Evolutionary conservation across 1,139 yeast species (phyloP), one percentile per base, ranked within the genome.

Genomic region (Suhomyces ambrosiae): DNA sequence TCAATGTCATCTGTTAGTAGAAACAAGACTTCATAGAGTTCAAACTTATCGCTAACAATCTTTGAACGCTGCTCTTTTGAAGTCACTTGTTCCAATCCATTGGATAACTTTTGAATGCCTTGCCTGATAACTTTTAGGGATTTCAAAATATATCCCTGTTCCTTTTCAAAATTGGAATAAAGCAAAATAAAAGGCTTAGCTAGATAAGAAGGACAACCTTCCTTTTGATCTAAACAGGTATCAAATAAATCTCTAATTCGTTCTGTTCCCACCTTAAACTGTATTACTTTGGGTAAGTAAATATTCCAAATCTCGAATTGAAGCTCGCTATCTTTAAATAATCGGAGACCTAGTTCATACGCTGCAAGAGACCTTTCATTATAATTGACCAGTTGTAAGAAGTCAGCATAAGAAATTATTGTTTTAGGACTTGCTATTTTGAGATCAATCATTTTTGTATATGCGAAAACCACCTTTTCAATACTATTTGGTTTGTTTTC

Each of bases 191-290:
- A 64, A 0, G 79, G 61, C 42, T 76, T 76, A 19, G 72, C 58
- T 16, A 46, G 67, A 12, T 44, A 61, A 0, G 71, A 52, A 0
- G 87, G 86, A 42, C 85, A 74, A 11, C 37, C 37, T 57, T 27
- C 21, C 58, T 19, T 18, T 17, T 53, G 52, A 24, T 42, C 40
- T 9, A 68, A 34, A 29, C 81, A 56, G 32, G 80, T 80, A 39
- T 87, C 95, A 59, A 86, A 88, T 13, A 86, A 53, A 45, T 86
- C 95, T 27, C 95, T 64, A 5, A 86, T 61, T 42, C 87, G 64
- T 49, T 87, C 96, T 0, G 54, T 42, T 48, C 49, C 59, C 30
- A 51, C 48, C 37, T 48, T 44, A 31, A 53, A 50, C 9, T 73
- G 53, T 14, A 49, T 37, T 0, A 79, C 73, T 42, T 77, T 80